These are phyloP conservation scores for Narthecium ossifragum DNA, from an alignment of 106 monocot species.

Conservation along the genomic window DNA sequence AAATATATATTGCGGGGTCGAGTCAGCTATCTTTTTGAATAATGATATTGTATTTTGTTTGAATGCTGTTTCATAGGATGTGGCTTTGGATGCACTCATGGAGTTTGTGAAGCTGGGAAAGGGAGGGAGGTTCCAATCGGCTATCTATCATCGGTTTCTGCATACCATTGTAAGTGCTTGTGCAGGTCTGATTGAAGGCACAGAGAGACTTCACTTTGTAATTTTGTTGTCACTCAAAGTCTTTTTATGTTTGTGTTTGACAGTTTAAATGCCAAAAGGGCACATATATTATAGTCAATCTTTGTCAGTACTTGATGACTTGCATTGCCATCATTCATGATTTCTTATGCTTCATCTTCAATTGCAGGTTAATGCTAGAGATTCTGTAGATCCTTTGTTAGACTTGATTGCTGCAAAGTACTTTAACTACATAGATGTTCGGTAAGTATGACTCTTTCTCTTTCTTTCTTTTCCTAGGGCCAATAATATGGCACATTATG, in stretches of 20 bases:
- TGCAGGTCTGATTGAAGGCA: too few species aligned
- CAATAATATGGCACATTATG: too few species aligned
- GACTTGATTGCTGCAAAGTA: conserved; percentile 49
- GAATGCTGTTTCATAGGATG: conserved; percentile 38
- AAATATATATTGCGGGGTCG: neutral
- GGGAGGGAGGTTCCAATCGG: conserved; percentile 51
- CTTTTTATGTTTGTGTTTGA: too few species aligned
- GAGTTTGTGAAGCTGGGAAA: conserved; percentile 88
- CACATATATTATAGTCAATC: too few species aligned
- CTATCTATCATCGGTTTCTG: conserved; percentile 64
- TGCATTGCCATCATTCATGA: neutral
- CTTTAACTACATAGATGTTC: conserved; percentile 76
- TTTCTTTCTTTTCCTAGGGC: too few species aligned
- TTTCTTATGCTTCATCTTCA: too few species aligned
- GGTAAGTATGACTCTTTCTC: conserved; percentile 34
- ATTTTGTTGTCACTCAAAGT: too few species aligned
- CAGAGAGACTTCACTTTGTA: too few species aligned
- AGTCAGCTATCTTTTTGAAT: neutral
- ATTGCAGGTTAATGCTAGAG: conserved; percentile 44
- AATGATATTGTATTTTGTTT: neutral
- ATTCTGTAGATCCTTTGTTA: conserved; percentile 36
- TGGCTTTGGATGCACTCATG: conserved; percentile 69
- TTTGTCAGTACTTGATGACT: too few species aligned
- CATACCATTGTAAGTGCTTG: conserved; percentile 46
- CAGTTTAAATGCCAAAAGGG: too few species aligned